Evolutionary conservation across 148 eudicot species (phyloP), one percentile per base, ranked within the genome.

Genomic region (Cornus florida): DNA sequence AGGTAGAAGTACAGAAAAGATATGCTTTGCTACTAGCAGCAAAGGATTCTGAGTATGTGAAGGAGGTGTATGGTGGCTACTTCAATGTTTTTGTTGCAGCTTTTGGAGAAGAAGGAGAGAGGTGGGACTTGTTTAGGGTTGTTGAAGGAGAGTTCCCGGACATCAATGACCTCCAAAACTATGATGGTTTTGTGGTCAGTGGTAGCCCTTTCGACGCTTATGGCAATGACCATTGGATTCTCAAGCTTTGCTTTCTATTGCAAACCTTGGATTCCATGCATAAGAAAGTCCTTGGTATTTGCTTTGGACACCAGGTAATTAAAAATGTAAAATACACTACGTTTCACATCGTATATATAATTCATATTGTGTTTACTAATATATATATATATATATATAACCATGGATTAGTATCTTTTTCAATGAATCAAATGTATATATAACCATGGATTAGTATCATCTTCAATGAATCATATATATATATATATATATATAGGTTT

Each of bases 291-390:
- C 95, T 93, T 59, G 97, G 97, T 9, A 85, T 93, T 22, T 93
- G 97, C 82, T 93, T 93, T 72, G 97, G 97, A 7, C 97, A 93
- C 74, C 95, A 93, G 90, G 91, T 89, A 77, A 13, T 62, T 19
- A n/a, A n/a, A n/a, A n/a, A n/a, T n/a, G n/a, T n/a, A n/a, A n/a
- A 4, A 43, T 43, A 43, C 0, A 43, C 48, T 7, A 62, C 11
- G 1, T 13, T 62, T 17, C 7, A 53, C 17, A 13, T 16, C 20
- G 7, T 62, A 62, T 43, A 4, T 7, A 43, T 43, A 43, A 4
- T 3, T 35, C 38, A 35, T 35, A 35, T 35, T 35, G 38, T 35
- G 38, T 35, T 35, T 35, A 35, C 38, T 35, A 35, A 28, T 28
- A 28, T 28, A 28, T 28, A 35, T 2, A 35, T 35, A 0, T 35